Percentiles rank a stretch among this genome's conserved stretches.
Conservation (phyloP, 768 basidiomycete genomes). For the Russula earlei region DNA sequence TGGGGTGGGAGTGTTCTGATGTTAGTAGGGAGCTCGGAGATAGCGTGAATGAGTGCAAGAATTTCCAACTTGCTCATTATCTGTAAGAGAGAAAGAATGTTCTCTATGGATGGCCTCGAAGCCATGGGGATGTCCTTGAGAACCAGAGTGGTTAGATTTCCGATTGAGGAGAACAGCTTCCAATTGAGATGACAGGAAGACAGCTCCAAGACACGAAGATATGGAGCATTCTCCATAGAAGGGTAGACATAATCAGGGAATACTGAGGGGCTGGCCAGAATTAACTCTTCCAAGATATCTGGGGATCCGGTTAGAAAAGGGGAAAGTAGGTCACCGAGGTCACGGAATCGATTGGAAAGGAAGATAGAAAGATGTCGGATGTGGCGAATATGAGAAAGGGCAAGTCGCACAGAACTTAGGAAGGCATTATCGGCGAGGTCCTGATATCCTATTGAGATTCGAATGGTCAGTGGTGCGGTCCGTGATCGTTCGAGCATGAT, state of each 20-base stretch:
- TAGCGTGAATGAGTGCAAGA: background rate
- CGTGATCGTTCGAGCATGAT: slow-evolving; percentile 13
- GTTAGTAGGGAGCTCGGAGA: background rate
- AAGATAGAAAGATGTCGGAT: slow-evolving; percentile 10
- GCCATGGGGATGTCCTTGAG: background rate
- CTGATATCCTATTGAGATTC: background rate
- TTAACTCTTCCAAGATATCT: slow-evolving; percentile 8
- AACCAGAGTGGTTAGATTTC: slow-evolving; percentile 4
- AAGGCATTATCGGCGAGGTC: background rate
- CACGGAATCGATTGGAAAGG: background rate
- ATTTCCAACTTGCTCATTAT: slow-evolving; percentile 5
- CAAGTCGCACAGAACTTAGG: slow-evolving; percentile 1
- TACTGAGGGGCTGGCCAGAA: background rate
- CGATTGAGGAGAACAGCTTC: background rate
- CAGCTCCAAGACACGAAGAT: slow-evolving; percentile 2
- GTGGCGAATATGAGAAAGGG: slow-evolving; percentile 11
- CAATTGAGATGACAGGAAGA: slow-evolving; percentile 2
- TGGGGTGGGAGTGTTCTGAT: slow-evolving; percentile 2
- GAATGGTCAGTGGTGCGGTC: slow-evolving; percentile 8
- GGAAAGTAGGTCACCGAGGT: background rate
- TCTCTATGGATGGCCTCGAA: background rate
- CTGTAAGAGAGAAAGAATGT: background rate
- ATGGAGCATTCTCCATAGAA: slow-evolving; percentile 1
- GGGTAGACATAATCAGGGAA: background rate
- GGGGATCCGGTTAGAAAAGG: background rate